Evolutionary conservation across 495 filamentous ascomycete genomes (phyloP), one percentile per base, ranked within the genome.

Genomic region (Evansstolkia leycettana): DNA sequence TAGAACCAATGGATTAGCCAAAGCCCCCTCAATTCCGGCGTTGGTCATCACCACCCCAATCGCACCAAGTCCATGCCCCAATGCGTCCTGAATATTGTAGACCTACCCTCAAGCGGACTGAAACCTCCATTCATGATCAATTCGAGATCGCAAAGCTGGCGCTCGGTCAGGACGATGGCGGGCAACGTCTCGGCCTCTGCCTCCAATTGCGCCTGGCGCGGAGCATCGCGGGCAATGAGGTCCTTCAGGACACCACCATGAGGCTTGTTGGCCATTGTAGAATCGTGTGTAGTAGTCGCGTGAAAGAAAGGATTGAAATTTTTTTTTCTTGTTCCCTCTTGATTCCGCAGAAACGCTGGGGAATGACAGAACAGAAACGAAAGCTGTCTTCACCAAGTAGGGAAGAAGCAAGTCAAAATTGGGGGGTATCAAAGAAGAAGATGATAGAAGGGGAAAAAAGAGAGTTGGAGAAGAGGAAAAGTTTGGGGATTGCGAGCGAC

Each of bases 241-340:
- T 98, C 90, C 76, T 95, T 96, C 45, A 98, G 80, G 64, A 89
- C 70, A 57, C 92, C 90, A 65, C 90, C 90, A 64, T 98, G 90
- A 36, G 90, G 90, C 58, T 81, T 55, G 67, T 94, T 82, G 47
- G 77, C 77, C 76, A 80, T 81, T 47, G 40, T 62, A 42, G 27
- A 1, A 31, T 19, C 13, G 17, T 36, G 27, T 18, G 12, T 17
- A 28, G 33, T 32, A 25, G 25, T 30, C 31, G 15, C 36, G 42
- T 36, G 36, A 39, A 19, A 33, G 32, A 33, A 23, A 34, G n/a
- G n/a, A 17, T 34, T 36, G 15, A 37, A 37, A 33, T n/a, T 31
- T 25, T 32, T 32, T 38, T 9, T 16, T 15, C 8, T 38, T n/a
- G n/a, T n/a, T n/a, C n/a, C n/a, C n/a, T n/a, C n/a, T n/a, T n/a